Evolutionary conservation across 306 rosid genomes (phyloP).

Genomic region (Styphnolobium japonicum): DNA sequence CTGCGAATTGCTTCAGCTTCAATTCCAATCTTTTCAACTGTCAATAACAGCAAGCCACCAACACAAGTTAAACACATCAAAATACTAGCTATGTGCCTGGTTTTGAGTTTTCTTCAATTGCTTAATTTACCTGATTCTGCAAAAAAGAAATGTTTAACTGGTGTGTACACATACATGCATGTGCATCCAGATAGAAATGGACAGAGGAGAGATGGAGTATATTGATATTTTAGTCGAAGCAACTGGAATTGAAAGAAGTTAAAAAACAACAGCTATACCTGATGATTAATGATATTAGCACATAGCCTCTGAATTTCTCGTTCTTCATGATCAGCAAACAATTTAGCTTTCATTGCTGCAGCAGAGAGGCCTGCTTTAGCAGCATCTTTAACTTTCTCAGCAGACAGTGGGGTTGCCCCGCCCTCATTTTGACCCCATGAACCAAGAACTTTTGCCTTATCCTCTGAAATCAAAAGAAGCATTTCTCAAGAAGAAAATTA

Average conservation of each 20-base stretch:
- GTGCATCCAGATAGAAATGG: slow-evolving; percentile 7
- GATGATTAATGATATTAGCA: slow-evolving; percentile 90
- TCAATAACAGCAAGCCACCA: slow-evolving; percentile 26
- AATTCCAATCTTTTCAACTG: slow-evolving; percentile 96
- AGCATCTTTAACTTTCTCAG: slow-evolving; percentile 83
- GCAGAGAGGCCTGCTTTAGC: slow-evolving; percentile 95
- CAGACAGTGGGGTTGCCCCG: slow-evolving; percentile 52
- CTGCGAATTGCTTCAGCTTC: slow-evolving; percentile 99
- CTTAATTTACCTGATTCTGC: slow-evolving; percentile 7
- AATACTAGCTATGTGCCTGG: slow-evolving; percentile 12
- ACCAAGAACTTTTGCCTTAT: slow-evolving; percentile 53
- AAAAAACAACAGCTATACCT: slow-evolving; percentile 53
- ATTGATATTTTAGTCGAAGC: background rate
- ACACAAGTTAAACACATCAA: slow-evolving; percentile 21
- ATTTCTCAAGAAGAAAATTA: slow-evolving; percentile 18
- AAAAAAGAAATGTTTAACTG: background rate
- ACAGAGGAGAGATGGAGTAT: background rate
- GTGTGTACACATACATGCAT: background rate
- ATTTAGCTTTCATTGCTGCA: slow-evolving; percentile 94
- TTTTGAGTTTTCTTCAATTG: slow-evolving; percentile 21
- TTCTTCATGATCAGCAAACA: slow-evolving; percentile 98
- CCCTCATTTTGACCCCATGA: slow-evolving; percentile 61
- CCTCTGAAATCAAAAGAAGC: slow-evolving; percentile 50
- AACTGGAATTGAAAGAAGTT: background rate
- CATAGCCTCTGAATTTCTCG: slow-evolving; percentile 99